These are phyloP conservation scores for Epichloe typhina DNA, from an alignment of 2,329 filamentous ascomycete genomes.

Conservation along the genomic window DNA sequence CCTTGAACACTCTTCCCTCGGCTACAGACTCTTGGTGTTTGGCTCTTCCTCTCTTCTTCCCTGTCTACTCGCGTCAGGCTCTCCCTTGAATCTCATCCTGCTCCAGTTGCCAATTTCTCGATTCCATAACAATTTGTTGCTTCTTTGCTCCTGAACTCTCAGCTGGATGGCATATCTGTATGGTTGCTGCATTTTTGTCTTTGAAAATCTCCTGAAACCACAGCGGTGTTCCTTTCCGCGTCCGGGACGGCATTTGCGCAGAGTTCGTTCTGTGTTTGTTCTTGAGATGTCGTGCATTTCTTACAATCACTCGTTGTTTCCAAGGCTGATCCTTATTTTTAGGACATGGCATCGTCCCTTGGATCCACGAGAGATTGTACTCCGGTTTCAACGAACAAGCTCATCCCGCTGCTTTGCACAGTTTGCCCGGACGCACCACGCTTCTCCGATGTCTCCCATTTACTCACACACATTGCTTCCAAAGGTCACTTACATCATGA, in stretches of 20 bases:
- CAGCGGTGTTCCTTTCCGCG: background rate
- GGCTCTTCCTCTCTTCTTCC: slow-evolving; percentile 2
- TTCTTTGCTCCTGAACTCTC: slow-evolving; percentile 11
- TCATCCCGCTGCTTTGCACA: slow-evolving; percentile 62
- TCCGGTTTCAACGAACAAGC: slow-evolving; percentile 13
- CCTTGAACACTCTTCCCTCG: slow-evolving; percentile 1
- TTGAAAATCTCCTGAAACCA: background rate
- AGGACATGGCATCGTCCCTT: slow-evolving; percentile 27
- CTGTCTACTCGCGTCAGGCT: slow-evolving; percentile 1
- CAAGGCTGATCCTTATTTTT: slow-evolving; percentile 3
- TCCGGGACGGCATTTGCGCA: background rate
- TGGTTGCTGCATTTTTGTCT: slow-evolving; percentile 17
- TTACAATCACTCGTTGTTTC: slow-evolving; percentile 9
- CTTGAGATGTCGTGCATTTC: slow-evolving; percentile 4
- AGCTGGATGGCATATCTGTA: slow-evolving; percentile 5
- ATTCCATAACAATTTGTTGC: slow-evolving; percentile 9
- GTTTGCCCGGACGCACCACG: slow-evolving; percentile 68
- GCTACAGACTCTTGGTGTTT: background rate
- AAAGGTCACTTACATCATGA: slow-evolving; percentile 82
- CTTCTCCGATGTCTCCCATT: slow-evolving; percentile 84
- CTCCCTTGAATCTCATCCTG: slow-evolving; percentile 6
- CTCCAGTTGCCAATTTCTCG: slow-evolving; percentile 15
- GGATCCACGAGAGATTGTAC: slow-evolving; percentile 10
- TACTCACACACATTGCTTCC: slow-evolving; percentile 83
- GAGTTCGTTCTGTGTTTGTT: slow-evolving; percentile 1